Evolutionary conservation across 177 flowering plant genomes (phyloP).

Genomic region (Vitis hybrid): DNA sequence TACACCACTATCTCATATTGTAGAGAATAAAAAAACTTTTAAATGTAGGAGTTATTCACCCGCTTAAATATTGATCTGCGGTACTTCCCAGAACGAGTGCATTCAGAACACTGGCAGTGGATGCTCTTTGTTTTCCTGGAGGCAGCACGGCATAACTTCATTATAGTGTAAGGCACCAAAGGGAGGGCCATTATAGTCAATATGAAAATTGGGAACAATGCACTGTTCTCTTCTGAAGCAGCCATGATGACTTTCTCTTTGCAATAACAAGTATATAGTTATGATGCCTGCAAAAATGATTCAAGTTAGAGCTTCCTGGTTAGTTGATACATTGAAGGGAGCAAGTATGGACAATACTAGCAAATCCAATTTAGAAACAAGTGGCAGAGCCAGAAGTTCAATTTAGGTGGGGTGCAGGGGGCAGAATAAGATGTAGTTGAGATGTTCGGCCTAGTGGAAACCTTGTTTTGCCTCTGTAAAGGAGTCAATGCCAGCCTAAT

Average conservation of each 20-base stretch:
- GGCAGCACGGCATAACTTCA: slow-evolving; percentile 69
- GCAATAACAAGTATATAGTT: not conserved
- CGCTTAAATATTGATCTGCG: slow-evolving; percentile 69
- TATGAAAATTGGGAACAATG: slow-evolving; percentile 88
- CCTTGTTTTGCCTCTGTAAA: too few species aligned
- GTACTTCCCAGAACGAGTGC: slow-evolving; percentile 82
- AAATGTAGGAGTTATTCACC: slow-evolving; percentile 31
- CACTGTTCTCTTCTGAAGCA: slow-evolving; percentile 80
- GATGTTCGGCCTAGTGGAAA: too few species aligned
- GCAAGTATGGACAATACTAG: too few species aligned
- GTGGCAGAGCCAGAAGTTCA: too few species aligned
- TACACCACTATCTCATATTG: not conserved
- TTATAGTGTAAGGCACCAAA: slow-evolving; percentile 86
- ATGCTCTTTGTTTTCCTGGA: slow-evolving; percentile 68
- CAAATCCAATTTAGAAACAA: too few species aligned
- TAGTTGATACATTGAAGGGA: too few species aligned
- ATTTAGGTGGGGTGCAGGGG: too few species aligned
- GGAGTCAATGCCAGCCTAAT: too few species aligned
- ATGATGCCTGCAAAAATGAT: too few species aligned
- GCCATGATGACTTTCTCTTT: slow-evolving; percentile 47
- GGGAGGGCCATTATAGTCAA: slow-evolving; percentile 92
- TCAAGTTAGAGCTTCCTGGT: too few species aligned
- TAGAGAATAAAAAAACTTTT: slow-evolving; percentile 1
- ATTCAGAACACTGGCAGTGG: slow-evolving; percentile 76
- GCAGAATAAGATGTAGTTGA: too few species aligned